Base-by-base conservation (phyloP, 1,139 yeast genomes). In the Hanseniaspora sp. region DNA sequence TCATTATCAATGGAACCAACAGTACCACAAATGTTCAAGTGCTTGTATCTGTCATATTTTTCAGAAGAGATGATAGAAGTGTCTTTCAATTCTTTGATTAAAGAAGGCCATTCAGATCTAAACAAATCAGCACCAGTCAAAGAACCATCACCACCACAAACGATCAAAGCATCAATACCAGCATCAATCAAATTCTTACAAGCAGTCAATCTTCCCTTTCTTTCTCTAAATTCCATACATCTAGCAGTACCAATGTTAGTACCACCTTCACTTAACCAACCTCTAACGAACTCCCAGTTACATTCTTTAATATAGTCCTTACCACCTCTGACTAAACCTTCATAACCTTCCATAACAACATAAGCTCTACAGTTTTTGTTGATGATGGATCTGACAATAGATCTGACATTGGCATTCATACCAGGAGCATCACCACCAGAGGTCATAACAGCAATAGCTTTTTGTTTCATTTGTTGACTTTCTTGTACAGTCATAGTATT, bases 341-440 rank as follows among this genome's bases (percentile, higher is more conserved):
- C 86, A 70, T 92, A 92, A 57, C 98, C 98, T 72, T 92, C 98
- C 72, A 81, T 83, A 58, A 92, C 81, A 23, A 94, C 97, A 66
- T 76, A 92, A n/a, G 94, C 90, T 61, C 86, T 94, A 70, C 97
- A 92, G n/a, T 88, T 94, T 58, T 80, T 77, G 70, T 75, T 79
- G 59, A 92, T 85, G 52, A 95, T 95, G 2, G 96, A 79, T 62
- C 98, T 78, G 7, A 92, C 95, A 56, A 92, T 95, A 1, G 96
- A 94, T 61, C 98, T 77, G 17, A 92, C 98, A 52, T 83, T 86
- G 1, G 96, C 90, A 68, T 90, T 88, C 98, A 92, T 92, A 60
- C 98, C 98, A 29, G 95, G 98, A 46, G 97, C 88, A 70, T 90
- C 98, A 67, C 98, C 98, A 62, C 98, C 98, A 1, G 96, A 86